A percentile compares a stretch with the other conserved stretches of the same genome.
Conservation (phyloP, 345 rosid genomes). For the Jatropha curcas region DNA sequence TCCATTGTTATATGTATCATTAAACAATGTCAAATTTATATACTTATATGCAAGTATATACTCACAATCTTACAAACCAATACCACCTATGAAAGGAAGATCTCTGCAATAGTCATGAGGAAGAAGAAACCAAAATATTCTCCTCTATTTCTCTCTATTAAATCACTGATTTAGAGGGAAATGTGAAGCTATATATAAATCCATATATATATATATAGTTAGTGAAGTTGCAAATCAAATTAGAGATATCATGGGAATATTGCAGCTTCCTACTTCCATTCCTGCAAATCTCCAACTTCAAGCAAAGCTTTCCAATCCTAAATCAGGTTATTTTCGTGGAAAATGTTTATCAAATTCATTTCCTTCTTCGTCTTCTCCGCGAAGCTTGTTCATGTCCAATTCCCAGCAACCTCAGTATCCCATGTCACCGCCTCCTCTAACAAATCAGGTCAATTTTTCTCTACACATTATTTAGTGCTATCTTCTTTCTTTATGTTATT, state of each 20-base stretch:
- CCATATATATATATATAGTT: neutral
- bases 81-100: conserved; percentile 18
- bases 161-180: conserved; percentile 5
- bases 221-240: neutral
- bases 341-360: conserved; percentile 17
- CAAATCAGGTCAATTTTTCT: conserved; percentile 45
- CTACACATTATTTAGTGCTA: neutral
- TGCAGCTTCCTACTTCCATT: conserved; percentile 23
- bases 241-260: neutral
- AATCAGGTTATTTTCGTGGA: conserved; percentile 14
- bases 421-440: conserved; percentile 32
- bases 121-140: conserved; percentile 47
- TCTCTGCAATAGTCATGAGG: conserved; percentile 23
- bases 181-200: neutral
- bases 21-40: neutral
- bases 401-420: conserved; percentile 36
- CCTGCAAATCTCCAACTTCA: conserved; percentile 14
- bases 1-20: neutral
- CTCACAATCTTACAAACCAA: neutral
- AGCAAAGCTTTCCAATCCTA: conserved; percentile 22
- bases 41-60: no score
- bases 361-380: conserved; percentile 10
- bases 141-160: conserved; percentile 27
- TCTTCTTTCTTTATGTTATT: neutral
- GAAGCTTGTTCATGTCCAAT: conserved; percentile 22